Conservation (phyloP, 192 early-diverging fungal genomes). For the Globomyces pollinis-pini region DNA sequence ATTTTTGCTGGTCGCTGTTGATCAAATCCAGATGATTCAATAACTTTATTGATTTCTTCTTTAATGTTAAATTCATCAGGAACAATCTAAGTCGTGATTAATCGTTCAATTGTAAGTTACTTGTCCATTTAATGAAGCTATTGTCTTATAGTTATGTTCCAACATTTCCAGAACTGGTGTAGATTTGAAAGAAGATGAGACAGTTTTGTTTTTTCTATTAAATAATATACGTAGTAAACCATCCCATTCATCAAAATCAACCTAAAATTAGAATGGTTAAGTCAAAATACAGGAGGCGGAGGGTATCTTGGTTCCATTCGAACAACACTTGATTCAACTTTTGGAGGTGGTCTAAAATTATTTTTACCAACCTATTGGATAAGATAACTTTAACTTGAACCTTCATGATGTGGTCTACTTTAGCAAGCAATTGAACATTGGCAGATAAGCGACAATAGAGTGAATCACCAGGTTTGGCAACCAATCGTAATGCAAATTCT, state of each 20-base stretch:
- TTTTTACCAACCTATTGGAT: slow-evolving; percentile 72
- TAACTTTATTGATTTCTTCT: slow-evolving; percentile 61
- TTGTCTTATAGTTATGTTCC: slow-evolving; percentile 95
- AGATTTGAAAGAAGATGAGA: slow-evolving; percentile 85
- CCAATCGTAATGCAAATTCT: slow-evolving; percentile 91
- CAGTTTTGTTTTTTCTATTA: slow-evolving; percentile 89
- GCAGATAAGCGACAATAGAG: slow-evolving; percentile 88
- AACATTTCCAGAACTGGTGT: slow-evolving; percentile 79
- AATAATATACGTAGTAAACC: slow-evolving; percentile 90
- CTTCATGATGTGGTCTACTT: slow-evolving; percentile 96
- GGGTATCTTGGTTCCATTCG: slow-evolving; percentile 87
- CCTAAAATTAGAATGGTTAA: no score
- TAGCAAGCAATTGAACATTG: slow-evolving; percentile 88
- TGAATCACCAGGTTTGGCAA: slow-evolving; percentile 88
- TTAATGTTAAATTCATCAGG: slow-evolving; percentile 76
- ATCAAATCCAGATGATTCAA: slow-evolving; percentile 59
- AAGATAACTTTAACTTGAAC: no score
- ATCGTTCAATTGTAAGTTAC: slow-evolving; percentile 23
- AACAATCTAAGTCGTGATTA: slow-evolving; percentile 49
- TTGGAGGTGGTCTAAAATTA: slow-evolving; percentile 95
- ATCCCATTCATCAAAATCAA: slow-evolving; percentile 96
- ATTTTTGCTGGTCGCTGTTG: slow-evolving; percentile 81
- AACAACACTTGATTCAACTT: slow-evolving; percentile 95
- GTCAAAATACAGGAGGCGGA: slow-evolving; percentile 85
- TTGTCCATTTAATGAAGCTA: slow-evolving; percentile 69